These are phyloP conservation scores for Stenocarpella maydis DNA, from an alignment of 2,329 filamentous ascomycete species.

Conservation along the genomic window DNA sequence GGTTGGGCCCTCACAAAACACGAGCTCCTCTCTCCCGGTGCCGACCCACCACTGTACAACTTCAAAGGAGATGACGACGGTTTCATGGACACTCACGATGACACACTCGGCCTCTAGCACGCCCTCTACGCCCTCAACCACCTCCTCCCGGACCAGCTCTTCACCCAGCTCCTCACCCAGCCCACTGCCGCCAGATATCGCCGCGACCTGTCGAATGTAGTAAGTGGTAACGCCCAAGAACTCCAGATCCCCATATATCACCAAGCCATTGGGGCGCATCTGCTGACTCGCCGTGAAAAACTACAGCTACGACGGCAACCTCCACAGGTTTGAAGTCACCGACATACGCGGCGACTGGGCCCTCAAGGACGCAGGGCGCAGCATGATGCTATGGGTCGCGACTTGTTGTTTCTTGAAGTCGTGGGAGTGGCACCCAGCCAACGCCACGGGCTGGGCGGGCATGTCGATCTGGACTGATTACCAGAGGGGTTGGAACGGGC, in stretches of 20 bases:
- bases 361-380: not conserved
- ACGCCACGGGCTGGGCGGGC: not conserved
- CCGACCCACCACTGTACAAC: not conserved
- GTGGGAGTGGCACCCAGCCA: not conserved
- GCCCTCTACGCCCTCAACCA: not conserved
- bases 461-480: not conserved
- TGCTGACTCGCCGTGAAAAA: not conserved
- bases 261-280: not conserved
- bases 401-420: not conserved
- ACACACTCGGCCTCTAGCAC: not conserved
- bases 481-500: too few relatives aligned
- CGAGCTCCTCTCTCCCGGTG: not conserved
- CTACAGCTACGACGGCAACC: not conserved
- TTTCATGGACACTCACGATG: not conserved
- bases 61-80: not conserved
- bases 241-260: too few relatives aligned
- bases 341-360: slow-evolving; percentile 2
- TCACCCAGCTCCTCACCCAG: not conserved
- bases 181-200: not conserved
- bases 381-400: not conserved
- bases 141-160: not conserved
- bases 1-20: not conserved
- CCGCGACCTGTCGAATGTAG: not conserved
- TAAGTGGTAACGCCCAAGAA: not conserved
- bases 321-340: not conserved